These are phyloP conservation scores for Phialophora expanda DNA, from an alignment of 2,329 filamentous ascomycete species.

Conservation along the genomic window DNA sequence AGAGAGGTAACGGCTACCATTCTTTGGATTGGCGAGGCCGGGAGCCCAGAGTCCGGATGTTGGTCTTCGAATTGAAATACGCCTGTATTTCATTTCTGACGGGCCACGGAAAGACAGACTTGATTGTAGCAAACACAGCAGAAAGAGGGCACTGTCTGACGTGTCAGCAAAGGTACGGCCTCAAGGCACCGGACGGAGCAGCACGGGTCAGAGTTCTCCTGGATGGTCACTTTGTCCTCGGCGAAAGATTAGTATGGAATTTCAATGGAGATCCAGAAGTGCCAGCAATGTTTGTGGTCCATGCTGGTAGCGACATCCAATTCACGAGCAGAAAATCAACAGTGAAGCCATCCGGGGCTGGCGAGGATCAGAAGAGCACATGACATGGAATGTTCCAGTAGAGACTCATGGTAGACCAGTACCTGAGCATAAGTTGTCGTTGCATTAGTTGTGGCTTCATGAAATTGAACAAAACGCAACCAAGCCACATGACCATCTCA, in stretches of 20 bases:
- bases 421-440: conserved; percentile 25
- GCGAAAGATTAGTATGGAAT: not conserved
- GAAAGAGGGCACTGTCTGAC: not conserved
- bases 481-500: not conserved
- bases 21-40: not conserved
- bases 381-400: conserved; percentile 7
- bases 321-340: not conserved
- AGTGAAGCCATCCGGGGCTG: conserved; percentile 10
- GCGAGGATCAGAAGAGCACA: conserved; percentile 1
- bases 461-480: conserved; percentile 10
- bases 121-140: not conserved
- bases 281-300: not conserved
- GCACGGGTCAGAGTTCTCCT: not conserved
- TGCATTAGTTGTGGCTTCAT: conserved; percentile 28
- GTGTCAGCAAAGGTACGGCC: not conserved
- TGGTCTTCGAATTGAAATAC: not conserved
- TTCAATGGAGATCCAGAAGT: not conserved
- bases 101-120: not conserved
- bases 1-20: not conserved
- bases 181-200: not conserved
- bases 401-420: not conserved
- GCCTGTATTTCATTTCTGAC: not conserved
- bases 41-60: not conserved
- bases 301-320: not conserved
- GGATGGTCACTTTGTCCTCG: not conserved